These are phyloP conservation scores for Stagonosporopsis chrysanthemi DNA, from an alignment of 2,329 filamentous ascomycete genomes.

Conservation along the genomic window DNA sequence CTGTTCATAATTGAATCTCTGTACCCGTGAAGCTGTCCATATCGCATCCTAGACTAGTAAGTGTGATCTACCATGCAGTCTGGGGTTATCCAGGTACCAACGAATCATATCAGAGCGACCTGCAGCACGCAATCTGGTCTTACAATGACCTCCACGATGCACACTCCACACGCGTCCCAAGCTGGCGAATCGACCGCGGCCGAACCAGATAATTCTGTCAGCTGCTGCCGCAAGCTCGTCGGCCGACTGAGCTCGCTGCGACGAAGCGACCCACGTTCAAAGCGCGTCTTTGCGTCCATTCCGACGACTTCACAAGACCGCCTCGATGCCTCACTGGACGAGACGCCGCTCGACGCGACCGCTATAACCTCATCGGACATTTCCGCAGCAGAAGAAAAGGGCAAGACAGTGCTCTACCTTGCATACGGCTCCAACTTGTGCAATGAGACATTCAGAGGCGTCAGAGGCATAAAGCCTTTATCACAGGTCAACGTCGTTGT, in stretches of 20 bases:
- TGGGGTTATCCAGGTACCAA: conserved; percentile 20
- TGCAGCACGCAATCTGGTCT: conserved; percentile 38
- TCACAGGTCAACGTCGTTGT: conserved; percentile 83
- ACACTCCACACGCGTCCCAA: conserved; percentile 13
- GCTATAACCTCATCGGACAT: conserved; percentile 25
- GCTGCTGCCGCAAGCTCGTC: conserved; percentile 19
- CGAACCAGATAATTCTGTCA: conserved; percentile 14
- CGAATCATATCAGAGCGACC: conserved; percentile 32
- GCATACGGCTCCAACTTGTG: conserved; percentile 93
- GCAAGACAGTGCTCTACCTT: conserved; percentile 49
- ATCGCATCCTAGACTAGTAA: conserved; percentile 17
- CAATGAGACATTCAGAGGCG: conserved; percentile 78
- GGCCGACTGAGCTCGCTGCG: conserved; percentile 20
- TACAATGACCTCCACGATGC: conserved; percentile 32
- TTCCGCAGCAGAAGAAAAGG: conserved; percentile 35
- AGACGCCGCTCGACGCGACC: conserved; percentile 33
- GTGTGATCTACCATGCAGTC: conserved; percentile 3
- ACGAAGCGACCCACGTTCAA: conserved; percentile 9
- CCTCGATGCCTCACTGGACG: conserved; percentile 43
- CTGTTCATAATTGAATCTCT: not conserved
- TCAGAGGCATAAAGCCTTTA: conserved; percentile 79
- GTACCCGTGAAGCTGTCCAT: not conserved
- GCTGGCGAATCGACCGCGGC: conserved; percentile 9
- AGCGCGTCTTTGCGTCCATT: conserved; percentile 27
- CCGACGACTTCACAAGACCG: conserved; percentile 37